These are phyloP conservation scores for Logfia minima DNA, from an alignment of 129 eudicot genomes.

Conservation along the genomic window DNA sequence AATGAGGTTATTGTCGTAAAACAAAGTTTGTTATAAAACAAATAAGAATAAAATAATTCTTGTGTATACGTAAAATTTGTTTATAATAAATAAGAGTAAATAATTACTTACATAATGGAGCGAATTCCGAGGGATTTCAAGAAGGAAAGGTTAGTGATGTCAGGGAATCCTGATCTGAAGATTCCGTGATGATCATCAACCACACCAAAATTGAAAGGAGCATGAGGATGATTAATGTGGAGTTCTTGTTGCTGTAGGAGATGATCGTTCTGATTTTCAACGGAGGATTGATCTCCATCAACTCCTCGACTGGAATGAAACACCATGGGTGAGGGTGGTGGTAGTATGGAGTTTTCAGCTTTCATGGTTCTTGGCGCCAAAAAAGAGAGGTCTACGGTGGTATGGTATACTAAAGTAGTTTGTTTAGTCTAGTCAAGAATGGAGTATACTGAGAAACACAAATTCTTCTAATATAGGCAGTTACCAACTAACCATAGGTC, in stretches of 20 bases:
- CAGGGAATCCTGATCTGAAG: slow-evolving; percentile 57
- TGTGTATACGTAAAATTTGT: too few relatives aligned
- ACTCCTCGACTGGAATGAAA: slow-evolving; percentile 8
- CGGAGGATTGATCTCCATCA: slow-evolving; percentile 18
- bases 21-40: not conserved
- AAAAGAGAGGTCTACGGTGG: not conserved
- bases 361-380: slow-evolving; percentile 30
- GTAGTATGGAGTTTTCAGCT: slow-evolving; percentile 11
- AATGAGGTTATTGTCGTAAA: not conserved
- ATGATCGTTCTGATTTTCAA: slow-evolving; percentile 3
- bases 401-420: not conserved
- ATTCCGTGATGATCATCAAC: slow-evolving; percentile 52
- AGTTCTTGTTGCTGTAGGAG: not conserved
- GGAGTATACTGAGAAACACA: not conserved
- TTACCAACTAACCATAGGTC: too few relatives aligned
- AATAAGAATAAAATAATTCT: too few relatives aligned
- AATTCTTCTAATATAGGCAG: too few relatives aligned
- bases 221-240: not conserved
- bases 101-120: slow-evolving; percentile 43
- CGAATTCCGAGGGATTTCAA: slow-evolving; percentile 53
- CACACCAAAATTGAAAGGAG: slow-evolving; percentile 54
- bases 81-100: not conserved
- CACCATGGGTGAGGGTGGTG: slow-evolving; percentile 14
- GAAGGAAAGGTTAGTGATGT: slow-evolving; percentile 42
- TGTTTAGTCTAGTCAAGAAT: not conserved